Evolutionary conservation across 768 basidiomycete genomes (phyloP).

Genomic region (Candolleomyces efflorescens): DNA sequence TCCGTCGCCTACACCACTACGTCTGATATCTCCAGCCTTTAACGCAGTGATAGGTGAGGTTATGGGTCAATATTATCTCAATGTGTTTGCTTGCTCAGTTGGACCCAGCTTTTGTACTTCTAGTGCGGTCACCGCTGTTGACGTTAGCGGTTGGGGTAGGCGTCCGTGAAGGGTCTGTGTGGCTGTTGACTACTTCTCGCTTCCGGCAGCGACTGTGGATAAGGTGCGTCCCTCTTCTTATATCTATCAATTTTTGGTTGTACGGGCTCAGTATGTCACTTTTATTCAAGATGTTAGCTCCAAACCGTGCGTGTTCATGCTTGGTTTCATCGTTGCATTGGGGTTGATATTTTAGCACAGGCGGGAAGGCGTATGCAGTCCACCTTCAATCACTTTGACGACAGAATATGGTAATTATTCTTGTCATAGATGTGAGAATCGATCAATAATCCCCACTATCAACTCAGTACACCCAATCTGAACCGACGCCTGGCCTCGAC

Average conservation of each 20-base stretch:
- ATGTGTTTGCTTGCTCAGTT: too few relatives aligned
- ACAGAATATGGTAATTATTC: neutral
- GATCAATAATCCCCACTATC: constrained; percentile 77
- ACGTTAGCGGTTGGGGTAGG: constrained; percentile 68
- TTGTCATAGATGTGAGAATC: constrained; percentile 66
- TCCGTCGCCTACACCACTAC: constrained; percentile 60
- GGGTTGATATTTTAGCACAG: constrained; percentile 84
- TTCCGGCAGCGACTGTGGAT: constrained; percentile 82
- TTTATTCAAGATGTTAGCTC: constrained; percentile 98
- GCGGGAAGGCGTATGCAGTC: constrained; percentile 60
- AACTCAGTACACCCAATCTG: constrained; percentile 73
- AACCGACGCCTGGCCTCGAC: constrained; percentile 64
- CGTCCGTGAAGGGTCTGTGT: constrained; percentile 76
- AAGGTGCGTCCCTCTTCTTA: constrained; percentile 41
- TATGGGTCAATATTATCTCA: too few relatives aligned
- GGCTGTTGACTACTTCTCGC: constrained; percentile 73
- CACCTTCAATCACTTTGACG: neutral
- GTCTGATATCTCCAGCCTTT: constrained; percentile 52
- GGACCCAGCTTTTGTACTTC: too few relatives aligned
- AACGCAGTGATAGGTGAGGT: constrained; percentile 51
- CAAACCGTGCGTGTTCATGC: constrained; percentile 72
- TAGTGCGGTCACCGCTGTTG: constrained; percentile 67
- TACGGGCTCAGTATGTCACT: neutral
- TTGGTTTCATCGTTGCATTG: constrained; percentile 89
- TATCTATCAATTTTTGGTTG: neutral